Conservation (phyloP, 2,329 filamentous ascomycete species). For the Botryotinia convoluta region DNA sequence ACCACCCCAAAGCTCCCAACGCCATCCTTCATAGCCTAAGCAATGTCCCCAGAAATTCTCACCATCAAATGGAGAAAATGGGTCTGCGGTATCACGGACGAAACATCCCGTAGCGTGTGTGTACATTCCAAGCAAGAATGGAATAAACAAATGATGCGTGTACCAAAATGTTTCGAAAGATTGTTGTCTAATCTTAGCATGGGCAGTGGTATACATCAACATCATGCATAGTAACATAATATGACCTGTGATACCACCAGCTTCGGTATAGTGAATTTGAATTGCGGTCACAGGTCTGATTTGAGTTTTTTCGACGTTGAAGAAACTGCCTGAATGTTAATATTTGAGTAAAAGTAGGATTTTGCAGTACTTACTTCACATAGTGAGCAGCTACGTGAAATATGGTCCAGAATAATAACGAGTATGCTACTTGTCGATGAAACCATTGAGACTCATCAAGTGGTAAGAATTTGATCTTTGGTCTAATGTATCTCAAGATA, state of each 20-base stretch:
- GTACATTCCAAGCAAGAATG: conserved; percentile 89
- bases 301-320: conserved; percentile 84
- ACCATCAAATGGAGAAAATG: conserved; percentile 81
- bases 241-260: conserved; percentile 91
- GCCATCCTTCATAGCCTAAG: conserved; percentile 92
- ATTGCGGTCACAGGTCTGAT: conserved; percentile 77
- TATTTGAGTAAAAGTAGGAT: not conserved
- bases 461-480: conserved; percentile 82
- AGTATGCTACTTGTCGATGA: conserved; percentile 90
- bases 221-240: conserved; percentile 99
- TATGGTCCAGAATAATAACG: conserved; percentile 77
- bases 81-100: conserved; percentile 73
- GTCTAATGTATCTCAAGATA: conserved; percentile 77
- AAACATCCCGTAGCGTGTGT: conserved; percentile 96
- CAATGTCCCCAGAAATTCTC: conserved; percentile 85
- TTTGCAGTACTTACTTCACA: conserved; percentile 71
- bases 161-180: conserved; percentile 99
- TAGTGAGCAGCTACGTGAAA: conserved; percentile 82
- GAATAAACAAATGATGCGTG: conserved; percentile 96
- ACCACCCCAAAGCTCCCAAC: conserved; percentile 89
- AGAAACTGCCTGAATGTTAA: conserved; percentile 62
- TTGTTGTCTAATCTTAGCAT: conserved; percentile 90
- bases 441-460: conserved; percentile 98
- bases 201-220: conserved; percentile 94
- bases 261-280: conserved; percentile 86